Conservation (phyloP, 768 basidiomycete genomes). For the Cyclocybe cylindracea region DNA sequence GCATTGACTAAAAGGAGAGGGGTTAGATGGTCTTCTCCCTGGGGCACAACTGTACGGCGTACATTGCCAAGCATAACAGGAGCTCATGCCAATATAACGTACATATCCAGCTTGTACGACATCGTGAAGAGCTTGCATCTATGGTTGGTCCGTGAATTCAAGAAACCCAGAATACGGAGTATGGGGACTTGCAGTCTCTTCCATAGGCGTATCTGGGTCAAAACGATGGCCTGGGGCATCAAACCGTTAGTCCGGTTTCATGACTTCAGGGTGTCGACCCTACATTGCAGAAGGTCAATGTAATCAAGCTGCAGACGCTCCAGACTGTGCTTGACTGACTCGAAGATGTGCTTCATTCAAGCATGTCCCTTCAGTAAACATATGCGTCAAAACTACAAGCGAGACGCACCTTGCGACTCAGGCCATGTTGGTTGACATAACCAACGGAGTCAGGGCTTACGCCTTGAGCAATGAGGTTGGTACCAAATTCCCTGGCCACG, state of each 20-base stretch:
- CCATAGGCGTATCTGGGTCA: conserved; percentile 58
- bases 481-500: conserved; percentile 27
- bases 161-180: neutral
- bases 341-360: conserved; percentile 65
- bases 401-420: conserved; percentile 31
- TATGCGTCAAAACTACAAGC: neutral
- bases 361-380: conserved; percentile 11
- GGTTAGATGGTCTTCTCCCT: neutral
- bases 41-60: conserved; percentile 10
- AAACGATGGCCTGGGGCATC: conserved; percentile 48
- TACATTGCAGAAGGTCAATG: conserved; percentile 74
- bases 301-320: conserved; percentile 75
- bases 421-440: conserved; percentile 58
- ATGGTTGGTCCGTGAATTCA: neutral
- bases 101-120: conserved; percentile 65
- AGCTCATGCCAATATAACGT: conserved; percentile 62
- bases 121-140: conserved; percentile 73
- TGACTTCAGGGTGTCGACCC: conserved; percentile 1
- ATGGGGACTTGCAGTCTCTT: conserved; percentile 44
- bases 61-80: conserved; percentile 60
- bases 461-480: conserved; percentile 7
- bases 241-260: conserved; percentile 10
- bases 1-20: conserved; percentile 39
- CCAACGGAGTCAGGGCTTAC: conserved; percentile 38
- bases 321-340: conserved; percentile 60